These are phyloP conservation scores for Rhodomyrtus tomentosa DNA, from an alignment of 345 rosid genomes.

Conservation along the genomic window DNA sequence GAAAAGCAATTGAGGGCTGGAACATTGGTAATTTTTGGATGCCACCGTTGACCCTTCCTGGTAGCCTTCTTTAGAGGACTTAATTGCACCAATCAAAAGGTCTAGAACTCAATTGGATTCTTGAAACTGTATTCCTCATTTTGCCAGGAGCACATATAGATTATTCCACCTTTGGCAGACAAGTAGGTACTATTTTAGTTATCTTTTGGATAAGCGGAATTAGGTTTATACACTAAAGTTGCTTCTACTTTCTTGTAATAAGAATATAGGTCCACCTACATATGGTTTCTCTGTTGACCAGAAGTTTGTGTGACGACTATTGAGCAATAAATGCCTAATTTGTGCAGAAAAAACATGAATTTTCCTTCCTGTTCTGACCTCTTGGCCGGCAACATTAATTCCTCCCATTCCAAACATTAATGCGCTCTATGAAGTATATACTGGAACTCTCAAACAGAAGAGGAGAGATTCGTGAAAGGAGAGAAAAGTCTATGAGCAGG, in stretches of 20 bases:
- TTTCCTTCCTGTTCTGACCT: not conserved
- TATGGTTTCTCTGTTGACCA: not conserved
- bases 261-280: not conserved
- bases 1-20: not conserved
- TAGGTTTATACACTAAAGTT: not conserved
- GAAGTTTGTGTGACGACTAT: not conserved
- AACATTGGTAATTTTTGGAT: not conserved
- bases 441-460: not conserved
- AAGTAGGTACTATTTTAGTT: not conserved
- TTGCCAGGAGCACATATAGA: not conserved
- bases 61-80: not conserved
- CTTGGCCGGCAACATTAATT: not conserved
- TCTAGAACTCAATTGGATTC: not conserved
- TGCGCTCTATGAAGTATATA: not conserved
- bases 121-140: not conserved
- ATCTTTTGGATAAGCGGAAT: not conserved
- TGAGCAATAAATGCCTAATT: not conserved
- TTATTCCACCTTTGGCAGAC: not conserved
- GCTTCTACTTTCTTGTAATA: not conserved
- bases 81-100: not conserved
- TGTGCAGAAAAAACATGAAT: not conserved
- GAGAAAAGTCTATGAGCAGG: not conserved
- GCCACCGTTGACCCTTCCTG: not conserved
- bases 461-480: not conserved
- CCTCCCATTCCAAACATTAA: not conserved